Percentiles rank a stretch among this genome's conserved stretches.
phyloP scores from a whole-genome alignment of 306 rosid genomes.

The Vicia villosa region DNA sequence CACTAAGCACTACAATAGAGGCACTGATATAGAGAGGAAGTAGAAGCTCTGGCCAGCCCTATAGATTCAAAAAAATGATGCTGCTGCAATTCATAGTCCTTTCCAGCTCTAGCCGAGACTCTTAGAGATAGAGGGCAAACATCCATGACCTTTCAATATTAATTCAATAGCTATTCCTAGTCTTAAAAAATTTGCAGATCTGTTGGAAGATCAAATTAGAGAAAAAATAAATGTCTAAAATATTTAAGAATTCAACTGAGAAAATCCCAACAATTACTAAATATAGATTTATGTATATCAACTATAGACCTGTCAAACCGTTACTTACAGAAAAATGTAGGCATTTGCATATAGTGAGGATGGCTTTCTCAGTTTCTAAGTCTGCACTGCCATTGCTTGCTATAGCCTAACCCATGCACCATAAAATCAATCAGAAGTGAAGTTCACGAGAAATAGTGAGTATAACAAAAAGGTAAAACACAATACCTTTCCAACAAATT shows the following conservation, averaged over 20 bases:
- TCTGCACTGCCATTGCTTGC: constrained; percentile 41
- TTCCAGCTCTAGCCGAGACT: too few relatives aligned
- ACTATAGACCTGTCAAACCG: constrained; percentile 27
- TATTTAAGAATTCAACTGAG: too few relatives aligned
- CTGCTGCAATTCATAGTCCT: too few relatives aligned
- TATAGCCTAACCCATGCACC: constrained; percentile 55
- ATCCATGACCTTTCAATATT: neutral
- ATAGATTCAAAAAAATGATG: too few relatives aligned
- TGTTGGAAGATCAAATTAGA: constrained; percentile 6
- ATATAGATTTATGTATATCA: neutral
- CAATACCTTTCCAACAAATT: constrained; percentile 61
- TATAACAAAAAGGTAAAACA: neutral
- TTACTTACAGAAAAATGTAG: constrained; percentile 76
- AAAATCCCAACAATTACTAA: neutral
- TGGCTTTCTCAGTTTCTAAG: constrained; percentile 58
- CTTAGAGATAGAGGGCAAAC: too few relatives aligned
- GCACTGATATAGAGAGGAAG: too few relatives aligned
- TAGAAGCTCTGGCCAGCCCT: too few relatives aligned
- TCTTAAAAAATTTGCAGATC: neutral
- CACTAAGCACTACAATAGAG: too few relatives aligned
- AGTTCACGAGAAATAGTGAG: constrained; percentile 15
- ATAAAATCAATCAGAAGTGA: constrained; percentile 37
- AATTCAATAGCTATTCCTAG: neutral
- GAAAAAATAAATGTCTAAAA: neutral
- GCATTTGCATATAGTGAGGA: constrained; percentile 81